phyloP scores from a whole-genome alignment of 805 yeast genomes.

The Saturnispora sanitii region DNA sequence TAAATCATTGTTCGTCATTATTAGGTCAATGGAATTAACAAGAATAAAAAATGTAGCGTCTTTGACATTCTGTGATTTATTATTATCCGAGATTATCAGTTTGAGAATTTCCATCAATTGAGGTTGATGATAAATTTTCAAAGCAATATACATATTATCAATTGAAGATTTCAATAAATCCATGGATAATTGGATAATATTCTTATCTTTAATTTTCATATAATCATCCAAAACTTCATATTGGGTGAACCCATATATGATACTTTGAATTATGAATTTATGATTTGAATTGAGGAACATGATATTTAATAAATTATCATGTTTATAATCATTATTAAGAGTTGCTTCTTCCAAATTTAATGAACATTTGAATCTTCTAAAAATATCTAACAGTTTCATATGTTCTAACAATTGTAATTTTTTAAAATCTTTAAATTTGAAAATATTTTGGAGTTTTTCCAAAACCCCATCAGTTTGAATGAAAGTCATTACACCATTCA shows the following conservation, averaged over 20 bases:
- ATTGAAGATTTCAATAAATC: neutral
- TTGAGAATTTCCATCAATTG: neutral
- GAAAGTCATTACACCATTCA: constrained; percentile 10
- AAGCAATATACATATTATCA: neutral
- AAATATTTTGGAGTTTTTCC: constrained; percentile 7
- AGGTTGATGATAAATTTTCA: constrained; percentile 2
- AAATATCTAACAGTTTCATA: constrained; percentile 10
- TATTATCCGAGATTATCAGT: neutral
- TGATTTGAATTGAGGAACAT: constrained; percentile 11
- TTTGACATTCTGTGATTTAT: neutral
- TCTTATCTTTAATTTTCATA: neutral
- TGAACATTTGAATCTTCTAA: constrained; percentile 15
- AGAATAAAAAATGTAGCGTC: constrained; percentile 10
- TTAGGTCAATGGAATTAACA: constrained; percentile 4
- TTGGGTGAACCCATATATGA: neutral
- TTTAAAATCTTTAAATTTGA: constrained; percentile 3
- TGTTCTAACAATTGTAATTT: neutral
- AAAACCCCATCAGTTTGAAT: constrained; percentile 3
- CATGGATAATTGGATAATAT: neutral
- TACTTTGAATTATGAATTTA: constrained; percentile 1
- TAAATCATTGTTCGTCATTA: constrained; percentile 9
- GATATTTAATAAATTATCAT: constrained; percentile 9
- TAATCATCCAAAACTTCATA: neutral
- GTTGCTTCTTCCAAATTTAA: constrained; percentile 18
- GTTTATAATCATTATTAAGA: constrained; percentile 13